phyloP scores from a whole-genome alignment of 2,329 filamentous ascomycete species.

The Pyrenophora graminea region DNA sequence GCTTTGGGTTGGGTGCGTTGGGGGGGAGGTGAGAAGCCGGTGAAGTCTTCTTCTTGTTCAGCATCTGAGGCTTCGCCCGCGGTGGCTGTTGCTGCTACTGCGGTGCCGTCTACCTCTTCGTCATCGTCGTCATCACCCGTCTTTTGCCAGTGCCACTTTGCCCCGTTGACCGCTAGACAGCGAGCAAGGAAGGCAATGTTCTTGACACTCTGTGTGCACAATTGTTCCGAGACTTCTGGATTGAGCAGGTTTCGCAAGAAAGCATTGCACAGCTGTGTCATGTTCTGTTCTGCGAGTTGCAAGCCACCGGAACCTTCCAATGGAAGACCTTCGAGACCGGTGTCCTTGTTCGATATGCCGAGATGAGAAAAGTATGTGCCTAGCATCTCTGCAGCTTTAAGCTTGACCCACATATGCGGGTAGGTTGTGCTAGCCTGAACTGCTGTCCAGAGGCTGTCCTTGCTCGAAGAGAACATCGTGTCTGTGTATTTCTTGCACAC shows the following conservation, averaged over 20 bases:
- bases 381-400: constrained; percentile 73
- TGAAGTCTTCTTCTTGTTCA: constrained; percentile 41
- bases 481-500: constrained; percentile 70
- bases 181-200: constrained; percentile 82
- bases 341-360: constrained; percentile 63
- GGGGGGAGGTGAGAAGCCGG: constrained; percentile 30
- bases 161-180: constrained; percentile 63
- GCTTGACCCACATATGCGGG: constrained; percentile 73
- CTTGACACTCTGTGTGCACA: constrained; percentile 79
- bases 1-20: constrained; percentile 20
- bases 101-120: constrained; percentile 46
- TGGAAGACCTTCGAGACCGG: constrained; percentile 60
- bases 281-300: constrained; percentile 65
- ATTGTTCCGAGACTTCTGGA: constrained; percentile 67
- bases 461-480: constrained; percentile 63
- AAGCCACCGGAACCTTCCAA: constrained; percentile 74
- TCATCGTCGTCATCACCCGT: constrained; percentile 54
- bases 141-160: constrained; percentile 52
- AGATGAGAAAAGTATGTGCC: constrained; percentile 81
- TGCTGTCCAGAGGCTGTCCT: constrained; percentile 70
- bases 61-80: constrained; percentile 29
- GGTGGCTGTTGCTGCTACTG: constrained; percentile 47
- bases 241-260: constrained; percentile 64
- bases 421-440: constrained; percentile 73
- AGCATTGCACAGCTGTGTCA: constrained; percentile 63